Base-by-base conservation (phyloP, 495 filamentous ascomycete genomes). In the Thozetella sp. region DNA sequence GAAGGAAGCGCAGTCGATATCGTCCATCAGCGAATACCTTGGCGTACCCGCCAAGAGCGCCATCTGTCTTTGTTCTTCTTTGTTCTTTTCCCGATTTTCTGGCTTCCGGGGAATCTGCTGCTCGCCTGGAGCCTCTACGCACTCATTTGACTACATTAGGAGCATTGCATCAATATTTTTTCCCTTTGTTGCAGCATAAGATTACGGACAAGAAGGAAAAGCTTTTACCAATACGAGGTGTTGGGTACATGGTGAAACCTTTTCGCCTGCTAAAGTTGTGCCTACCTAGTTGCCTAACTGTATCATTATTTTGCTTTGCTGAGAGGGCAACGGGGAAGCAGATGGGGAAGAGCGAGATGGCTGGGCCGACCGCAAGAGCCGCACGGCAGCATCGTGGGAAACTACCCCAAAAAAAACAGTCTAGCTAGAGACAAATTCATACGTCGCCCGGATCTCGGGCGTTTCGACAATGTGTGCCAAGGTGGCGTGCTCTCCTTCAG, bases 131-230 rank as follows among this genome's bases (percentile, higher is more conserved):
- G 52, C 20, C 45, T 43, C 51, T 30, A 2, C n/a, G 22, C 37
- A 51, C 55, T 56, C 52, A 10, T n/a, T 48, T 48, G 43, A 48
- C n/a, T 48, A 48, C 43, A 48, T 48, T 48, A 48, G 9, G 43
- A 48, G 43, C 43, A 43, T 25, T 27, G 19, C 55, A 55, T 58
- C 51, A 48, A 26, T 50, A 13, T 24, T 22, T 54, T 1, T 54
- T 57, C 54, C 34, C 22, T 51, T 60, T 61, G 62, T 55, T 30
- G 52, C 52, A 55, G 51, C 43, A 58, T 58, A 60, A 22, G 46
- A 60, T 20, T 53, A 50, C 30, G 40, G 45, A 52, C 51, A 51
- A 27, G 24, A 51, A 22, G 45, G 54, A 60, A 58, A 57, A 60
- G 57, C 37, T 1, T 57, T 19, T 48, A 20, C 20, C 20, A 20